Conservation (phyloP, 306 rosid genomes). For the Lathyrus aphaca region DNA sequence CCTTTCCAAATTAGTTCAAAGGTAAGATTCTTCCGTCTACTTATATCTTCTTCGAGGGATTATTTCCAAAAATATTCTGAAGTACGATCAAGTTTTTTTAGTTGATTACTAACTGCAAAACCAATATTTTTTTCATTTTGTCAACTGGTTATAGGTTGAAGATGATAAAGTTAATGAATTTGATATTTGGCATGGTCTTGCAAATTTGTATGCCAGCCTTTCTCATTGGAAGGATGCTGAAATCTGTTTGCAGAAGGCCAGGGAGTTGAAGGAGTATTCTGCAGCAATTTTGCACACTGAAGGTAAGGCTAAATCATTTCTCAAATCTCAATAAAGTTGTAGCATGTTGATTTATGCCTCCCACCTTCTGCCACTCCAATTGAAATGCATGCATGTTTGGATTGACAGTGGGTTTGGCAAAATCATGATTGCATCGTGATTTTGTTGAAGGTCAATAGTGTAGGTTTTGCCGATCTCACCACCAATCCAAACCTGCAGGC, state of each 20-base stretch:
- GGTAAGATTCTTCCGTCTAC: conserved; percentile 53
- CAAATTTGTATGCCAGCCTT: conserved; percentile 85
- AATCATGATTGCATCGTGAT: too few species aligned
- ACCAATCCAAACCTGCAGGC: too few species aligned
- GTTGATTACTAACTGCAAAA: neutral
- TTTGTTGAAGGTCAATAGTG: too few species aligned
- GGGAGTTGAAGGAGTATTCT: conserved; percentile 64
- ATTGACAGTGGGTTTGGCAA: too few species aligned
- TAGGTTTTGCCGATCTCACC: too few species aligned
- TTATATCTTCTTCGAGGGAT: conserved; percentile 9
- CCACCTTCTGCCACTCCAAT: neutral
- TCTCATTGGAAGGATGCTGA: conserved; percentile 94
- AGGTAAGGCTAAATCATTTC: conserved; percentile 61
- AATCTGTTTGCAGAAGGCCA: conserved; percentile 85
- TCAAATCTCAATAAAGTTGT: too few species aligned
- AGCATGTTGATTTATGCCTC: conserved; percentile 3
- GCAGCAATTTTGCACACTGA: conserved; percentile 59
- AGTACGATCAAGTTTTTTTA: too few species aligned
- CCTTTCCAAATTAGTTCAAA: conserved; percentile 55
- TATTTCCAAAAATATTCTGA: neutral
- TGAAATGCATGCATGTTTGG: neutral
- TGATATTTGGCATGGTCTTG: conserved; percentile 95
- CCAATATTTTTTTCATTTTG: conserved; percentile 15
- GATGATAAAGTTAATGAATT: conserved; percentile 74
- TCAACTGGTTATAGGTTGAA: conserved; percentile 53